Evolutionary conservation across 768 basidiomycete species (phyloP).

Genomic region (Podaxis sp.): DNA sequence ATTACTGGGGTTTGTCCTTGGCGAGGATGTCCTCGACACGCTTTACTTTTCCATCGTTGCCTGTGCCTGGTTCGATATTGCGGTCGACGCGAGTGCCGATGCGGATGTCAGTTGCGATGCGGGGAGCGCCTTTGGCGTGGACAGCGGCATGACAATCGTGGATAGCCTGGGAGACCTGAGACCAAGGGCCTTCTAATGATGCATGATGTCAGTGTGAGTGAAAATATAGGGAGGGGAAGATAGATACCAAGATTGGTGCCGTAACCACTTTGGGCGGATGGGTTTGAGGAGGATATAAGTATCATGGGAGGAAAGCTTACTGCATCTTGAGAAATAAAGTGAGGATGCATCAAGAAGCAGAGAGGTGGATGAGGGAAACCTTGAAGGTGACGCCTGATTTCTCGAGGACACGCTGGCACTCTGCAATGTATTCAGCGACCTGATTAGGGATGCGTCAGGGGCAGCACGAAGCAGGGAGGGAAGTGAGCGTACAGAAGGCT

Average conservation of each 20-base stretch:
- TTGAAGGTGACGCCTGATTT: constrained; percentile 82
- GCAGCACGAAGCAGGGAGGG: not conserved
- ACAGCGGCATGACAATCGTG: constrained; percentile 90
- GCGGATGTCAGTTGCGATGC: constrained; percentile 89
- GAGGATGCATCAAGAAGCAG: constrained; percentile 8
- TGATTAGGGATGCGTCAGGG: constrained; percentile 26
- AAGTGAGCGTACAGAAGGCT: constrained; percentile 53
- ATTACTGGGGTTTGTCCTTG: constrained; percentile 25
- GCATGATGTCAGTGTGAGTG: not conserved
- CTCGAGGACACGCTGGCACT: constrained; percentile 82
- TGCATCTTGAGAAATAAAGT: constrained; percentile 55
- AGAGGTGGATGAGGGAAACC: constrained; percentile 35
- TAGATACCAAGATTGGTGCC: constrained; percentile 81
- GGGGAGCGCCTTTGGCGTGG: constrained; percentile 70
- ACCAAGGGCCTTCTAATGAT: constrained; percentile 79
- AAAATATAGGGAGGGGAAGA: not conserved
- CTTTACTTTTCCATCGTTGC: constrained; percentile 77
- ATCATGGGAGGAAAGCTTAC: constrained; percentile 37
- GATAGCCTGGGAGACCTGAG: constrained; percentile 79
- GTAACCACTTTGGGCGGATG: constrained; percentile 60
- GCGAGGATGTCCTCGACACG: constrained; percentile 81
- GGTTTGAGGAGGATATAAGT: not conserved
- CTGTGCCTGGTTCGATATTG: constrained; percentile 57
- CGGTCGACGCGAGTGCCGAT: constrained; percentile 88
- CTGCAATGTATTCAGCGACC: constrained; percentile 78